Evolutionary conservation across 2,329 filamentous ascomycete species (phyloP).

Genomic region (Phialocephala subalpina): DNA sequence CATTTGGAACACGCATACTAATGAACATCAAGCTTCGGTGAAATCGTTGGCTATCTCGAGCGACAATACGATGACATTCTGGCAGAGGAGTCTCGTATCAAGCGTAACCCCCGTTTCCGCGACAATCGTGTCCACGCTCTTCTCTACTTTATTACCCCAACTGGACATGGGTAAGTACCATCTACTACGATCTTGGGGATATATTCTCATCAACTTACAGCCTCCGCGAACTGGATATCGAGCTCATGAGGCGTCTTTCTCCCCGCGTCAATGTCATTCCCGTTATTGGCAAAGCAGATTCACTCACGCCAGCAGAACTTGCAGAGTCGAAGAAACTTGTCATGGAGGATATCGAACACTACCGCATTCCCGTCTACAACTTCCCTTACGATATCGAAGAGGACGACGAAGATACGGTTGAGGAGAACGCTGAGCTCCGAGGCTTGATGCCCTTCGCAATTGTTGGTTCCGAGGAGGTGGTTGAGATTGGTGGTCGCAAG

Average conservation of each 20-base stretch:
- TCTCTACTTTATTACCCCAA: conserved; percentile 99
- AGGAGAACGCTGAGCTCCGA: conserved; percentile 97
- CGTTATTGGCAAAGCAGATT: conserved; percentile 98
- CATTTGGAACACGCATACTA: conserved; percentile 34
- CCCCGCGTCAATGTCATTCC: conserved; percentile 99
- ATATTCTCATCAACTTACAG: conserved; percentile 53
- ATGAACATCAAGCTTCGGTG: conserved; percentile 75
- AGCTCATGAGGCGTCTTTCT: conserved; percentile 98
- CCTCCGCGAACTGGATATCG: conserved; percentile 97
- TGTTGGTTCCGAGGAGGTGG: conserved; percentile 93
- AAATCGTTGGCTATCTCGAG: conserved; percentile 98
- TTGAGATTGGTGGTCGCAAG: conserved; percentile 92
- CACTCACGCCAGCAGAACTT: conserved; percentile 92
- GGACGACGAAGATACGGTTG: conserved; percentile 98
- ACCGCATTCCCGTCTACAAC: conserved; percentile 99
- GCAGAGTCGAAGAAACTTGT: conserved; percentile 99
- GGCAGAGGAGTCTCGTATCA: conserved; percentile 99
- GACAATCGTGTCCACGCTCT: conserved; percentile 98
- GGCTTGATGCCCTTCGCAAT: conserved; percentile 99
- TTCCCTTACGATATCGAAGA: conserved; percentile 99
- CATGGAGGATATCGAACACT: conserved; percentile 99
- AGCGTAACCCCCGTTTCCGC: conserved; percentile 99
- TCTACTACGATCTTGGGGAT: conserved; percentile 9
- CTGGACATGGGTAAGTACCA: conserved; percentile 81
- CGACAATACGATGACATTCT: conserved; percentile 99